These are phyloP conservation scores for Ophiostoma novo-ulmi DNA, from an alignment of 2,329 filamentous ascomycete species.

Conservation along the genomic window DNA sequence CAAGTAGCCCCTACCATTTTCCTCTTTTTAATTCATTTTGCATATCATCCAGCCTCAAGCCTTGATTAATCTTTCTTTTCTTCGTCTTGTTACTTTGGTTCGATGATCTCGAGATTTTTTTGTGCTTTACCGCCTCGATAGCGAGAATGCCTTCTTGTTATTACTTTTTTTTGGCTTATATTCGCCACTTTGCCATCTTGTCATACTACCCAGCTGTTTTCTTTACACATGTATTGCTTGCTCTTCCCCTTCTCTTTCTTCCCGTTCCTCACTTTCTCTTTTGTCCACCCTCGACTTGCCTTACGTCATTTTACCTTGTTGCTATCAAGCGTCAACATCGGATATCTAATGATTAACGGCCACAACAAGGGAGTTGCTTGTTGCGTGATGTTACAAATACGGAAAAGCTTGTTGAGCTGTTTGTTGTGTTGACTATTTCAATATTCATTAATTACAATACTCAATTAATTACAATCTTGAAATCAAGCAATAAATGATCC, in stretches of 20 bases:
- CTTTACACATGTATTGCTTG: not conserved
- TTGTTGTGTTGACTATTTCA: not conserved
- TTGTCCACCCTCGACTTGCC: not conserved
- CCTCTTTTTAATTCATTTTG: constrained; percentile 5
- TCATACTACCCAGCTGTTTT: not conserved
- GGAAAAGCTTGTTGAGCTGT: constrained; percentile 11
- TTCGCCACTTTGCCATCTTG: not conserved
- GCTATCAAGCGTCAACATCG: not conserved
- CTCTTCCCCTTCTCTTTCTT: not conserved
- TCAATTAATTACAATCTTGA: not conserved
- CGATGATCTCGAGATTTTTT: not conserved
- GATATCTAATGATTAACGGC: constrained; percentile 18
- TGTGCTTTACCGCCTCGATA: not conserved
- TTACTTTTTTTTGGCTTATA: not conserved
- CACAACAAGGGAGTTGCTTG: constrained; percentile 12
- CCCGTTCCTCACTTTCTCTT: not conserved
- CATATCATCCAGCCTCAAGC: not conserved
- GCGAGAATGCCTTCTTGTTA: not conserved
- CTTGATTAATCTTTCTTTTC: not conserved
- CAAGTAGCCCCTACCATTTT: not conserved
- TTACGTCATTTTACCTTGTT: not conserved
- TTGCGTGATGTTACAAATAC: constrained; percentile 6
- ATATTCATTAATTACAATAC: not conserved
- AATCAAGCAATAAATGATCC: not conserved
- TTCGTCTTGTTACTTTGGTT: not conserved